Evolutionary conservation across 495 filamentous ascomycete species (phyloP), one percentile per base, ranked within the genome.

Genomic region (Penicillium samsonianum): DNA sequence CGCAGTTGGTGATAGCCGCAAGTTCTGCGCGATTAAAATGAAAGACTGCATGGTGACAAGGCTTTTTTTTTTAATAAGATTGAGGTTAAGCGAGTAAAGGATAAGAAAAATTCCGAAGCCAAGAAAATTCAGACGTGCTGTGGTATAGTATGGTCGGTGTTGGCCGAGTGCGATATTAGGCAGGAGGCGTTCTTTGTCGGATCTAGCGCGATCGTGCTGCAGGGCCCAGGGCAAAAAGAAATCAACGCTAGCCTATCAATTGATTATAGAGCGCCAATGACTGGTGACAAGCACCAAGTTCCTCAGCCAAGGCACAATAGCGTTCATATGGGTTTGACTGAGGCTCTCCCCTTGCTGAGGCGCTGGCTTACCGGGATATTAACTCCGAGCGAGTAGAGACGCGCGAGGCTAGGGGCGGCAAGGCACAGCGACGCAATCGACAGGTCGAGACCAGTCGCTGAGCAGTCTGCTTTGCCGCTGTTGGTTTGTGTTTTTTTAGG

Each of bases 1-100:
- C 65, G 67, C 73, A 72, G 71, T 76, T 76, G 73, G 68, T 73
- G 70, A 74, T 69, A 71, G 62, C 60, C 61, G 56, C 57, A 59
- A 61, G 54, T 20, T 43, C n/a, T 42, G 50, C 50, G 38, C 37
- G 50, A 57, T 43, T 37, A 50, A 41, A 41, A 40, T 40, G 8
- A 40, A 11, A 22, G 17, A 40, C 46, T 67, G 64, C 61, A 59
- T 37, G 35, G 55, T 58, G 50, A 62, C 54, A 37, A 64, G 56
- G 38, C 50, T 44, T 43, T 58, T 10, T 37, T 45, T 28, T 30
- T 43, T 37, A 8, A 38, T 38, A 19, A 47, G 16, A 37, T 20
- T 40, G 16, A 38, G 22, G 6, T 33, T 43, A 28, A 12, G 26
- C 30, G 41, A 55, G 20, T 16, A 33, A 20, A 17, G 20, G n/a